Base-by-base conservation (phyloP, 108 stramenopile species). In the Parietichytrium sp. region DNA sequence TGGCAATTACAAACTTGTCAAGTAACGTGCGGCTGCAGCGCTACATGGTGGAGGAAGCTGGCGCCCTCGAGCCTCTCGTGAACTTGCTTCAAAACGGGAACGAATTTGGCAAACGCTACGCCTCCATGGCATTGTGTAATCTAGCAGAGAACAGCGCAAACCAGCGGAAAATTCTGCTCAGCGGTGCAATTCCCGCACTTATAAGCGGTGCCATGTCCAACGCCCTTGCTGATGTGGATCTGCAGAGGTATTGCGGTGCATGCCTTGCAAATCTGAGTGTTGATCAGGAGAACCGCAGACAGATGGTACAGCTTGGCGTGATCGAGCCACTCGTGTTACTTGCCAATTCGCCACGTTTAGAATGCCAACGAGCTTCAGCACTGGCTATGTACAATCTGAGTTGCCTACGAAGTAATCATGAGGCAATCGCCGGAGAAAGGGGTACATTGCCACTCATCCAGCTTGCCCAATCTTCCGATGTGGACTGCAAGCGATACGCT, bases 1-100 rank as follows among this genome's bases (percentile, higher is more conserved):
- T 93, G 93, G 87, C 91, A 2, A 54, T 94, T 0, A 91, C 90
- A 78, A 93, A 93, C 85, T 38, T 94, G n/a, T 86, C 88, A 29
- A 87, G 72, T 29, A 81, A 91, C 80, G 49, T 52, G 16, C 85
- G 81, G 20, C 87, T 89, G 81, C 87, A 91, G 55, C 47, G 79
- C 29, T 42, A 83, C 47, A 83, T 94, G 29, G 87, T 92, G 29
- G n/a, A n/a, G n/a, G 79, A 89, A 50, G 78, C 80, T 51, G 83
- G 85, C 53, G 86, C 81, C 0, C 78, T 94, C 29, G 52, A 78
- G 36, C 87, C 86, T 16, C 83, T 94, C 4, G 48, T 92, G 13
- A 81, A 55, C n/a, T 51, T 90, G 52, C 55, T 91, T 25, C 82
- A 47, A 30, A 85, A 86, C 52, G 53, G 61, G 23, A 52, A 79